Evolutionary conservation across 164 flowering plant species (phyloP), one percentile per base, ranked within the genome.

Genomic region (Berberis vulgaris): DNA sequence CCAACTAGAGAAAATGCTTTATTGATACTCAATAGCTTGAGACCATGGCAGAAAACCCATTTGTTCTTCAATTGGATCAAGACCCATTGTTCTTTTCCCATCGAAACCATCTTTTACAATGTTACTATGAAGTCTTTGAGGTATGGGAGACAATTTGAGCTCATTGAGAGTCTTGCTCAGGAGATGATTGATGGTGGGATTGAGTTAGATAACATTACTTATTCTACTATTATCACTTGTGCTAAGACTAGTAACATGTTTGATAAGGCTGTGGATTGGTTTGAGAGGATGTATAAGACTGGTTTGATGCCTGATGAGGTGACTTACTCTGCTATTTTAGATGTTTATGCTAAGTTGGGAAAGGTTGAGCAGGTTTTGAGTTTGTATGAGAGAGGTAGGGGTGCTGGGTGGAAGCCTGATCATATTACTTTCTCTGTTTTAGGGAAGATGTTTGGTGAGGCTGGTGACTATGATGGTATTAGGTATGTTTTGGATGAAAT

Each of bases 241-340:
- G 99, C 97, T 4, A 89, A 87, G 65, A 83, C 82, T 71, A 85
- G 89, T 50, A 62, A 63, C 57, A 73, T 62, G 41, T 87, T 81
- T 71, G 96, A 91, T 41, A 85, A 87, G 73, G 96, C 97, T 6
- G 75, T 89, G 49, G 86, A 85, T 70, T 94, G 99, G 99, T 94
- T 91, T 75, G 97, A 91, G 76, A 83, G 83, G 73, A 91, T 94
- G 96, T 91, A 91, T 64, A 81, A 77, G 61, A 87, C 91, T 43
- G 96, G 96, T 42, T 65, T 87, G 66, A 85, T 88, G 91, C 98
- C 98, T 58, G 98, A 90, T 76, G 97, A 94, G 74, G 96, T 94
- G 7, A 94, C 97, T 39, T 94, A 88, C 61, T 94, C 95, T 56
- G 92, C 91, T 60, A 71, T 88, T 61, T 69, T 94, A 55, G 97